phyloP scores from a whole-genome alignment of 164 flowering plant species.

The Annona squamosa region DNA sequence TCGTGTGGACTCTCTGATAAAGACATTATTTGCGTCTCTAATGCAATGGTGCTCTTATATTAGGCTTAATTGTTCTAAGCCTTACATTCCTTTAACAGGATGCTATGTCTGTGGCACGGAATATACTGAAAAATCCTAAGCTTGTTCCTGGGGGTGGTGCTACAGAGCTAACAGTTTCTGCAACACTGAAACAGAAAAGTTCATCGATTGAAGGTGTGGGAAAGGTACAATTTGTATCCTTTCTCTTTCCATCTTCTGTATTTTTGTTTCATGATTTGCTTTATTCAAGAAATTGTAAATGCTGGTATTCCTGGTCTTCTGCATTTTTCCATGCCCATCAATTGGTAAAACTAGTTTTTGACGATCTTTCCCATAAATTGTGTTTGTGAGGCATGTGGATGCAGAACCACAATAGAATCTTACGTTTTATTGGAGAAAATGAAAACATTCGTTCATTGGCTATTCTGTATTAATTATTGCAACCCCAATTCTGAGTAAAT shows the following conservation, averaged over 20 bases:
- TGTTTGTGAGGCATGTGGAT: neutral
- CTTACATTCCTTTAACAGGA: constrained; percentile 40
- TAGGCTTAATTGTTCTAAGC: neutral
- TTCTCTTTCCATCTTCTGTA: too few relatives aligned
- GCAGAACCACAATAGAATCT: neutral
- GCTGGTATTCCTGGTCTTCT: neutral
- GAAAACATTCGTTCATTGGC: too few relatives aligned
- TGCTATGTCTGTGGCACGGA: constrained; percentile 94
- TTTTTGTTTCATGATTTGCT: too few relatives aligned
- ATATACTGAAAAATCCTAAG: constrained; percentile 86
- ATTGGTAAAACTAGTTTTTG: neutral
- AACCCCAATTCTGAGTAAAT: neutral
- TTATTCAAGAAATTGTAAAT: too few relatives aligned
- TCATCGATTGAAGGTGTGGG: constrained; percentile 88
- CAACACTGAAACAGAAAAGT: constrained; percentile 89
- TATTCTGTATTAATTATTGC: neutral
- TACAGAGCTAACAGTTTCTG: constrained; percentile 91
- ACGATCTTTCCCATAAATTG: neutral
- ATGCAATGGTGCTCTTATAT: neutral
- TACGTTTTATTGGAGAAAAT: too few relatives aligned
- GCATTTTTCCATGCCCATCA: neutral
- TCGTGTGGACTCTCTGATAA: neutral
- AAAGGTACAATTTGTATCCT: constrained; percentile 40
- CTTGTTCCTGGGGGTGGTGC: constrained; percentile 99
- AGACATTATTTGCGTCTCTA: neutral